Base-by-base conservation (phyloP, 176 grass and related monocot species). In the Carex scoparia region DNA sequence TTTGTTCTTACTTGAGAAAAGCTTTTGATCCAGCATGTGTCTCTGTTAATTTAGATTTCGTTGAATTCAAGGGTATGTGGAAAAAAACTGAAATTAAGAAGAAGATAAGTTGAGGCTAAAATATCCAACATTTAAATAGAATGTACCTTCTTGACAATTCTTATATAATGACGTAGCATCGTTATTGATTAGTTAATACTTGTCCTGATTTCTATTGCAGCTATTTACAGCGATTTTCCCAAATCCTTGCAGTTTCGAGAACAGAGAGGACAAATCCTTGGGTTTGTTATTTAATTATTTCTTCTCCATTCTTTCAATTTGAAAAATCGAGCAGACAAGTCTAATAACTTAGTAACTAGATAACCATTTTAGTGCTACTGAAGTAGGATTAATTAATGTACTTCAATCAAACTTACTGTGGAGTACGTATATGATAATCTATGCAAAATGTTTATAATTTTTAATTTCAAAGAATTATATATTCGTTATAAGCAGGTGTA, bases 181-280 rank as follows among this genome's bases (percentile, higher is more conserved):
- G 64, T 14, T 66, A 11, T 11, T 1, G 10, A 65, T 65, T 65
- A 7, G 5, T 19, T 18, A n/a, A 56, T 79, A 57, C 3, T 40
- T 72, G 38, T 30, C 51, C 57, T n/a, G 61, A 84, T 67, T 81
- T 81, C 7, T 40, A 46, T 32, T 92, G 80, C 73, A 98, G 95
- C 86, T 79, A 81, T 74, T 91, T 81, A 95, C 91, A 74, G 93
- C 91, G 60, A 90, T 95, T 68, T 98, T 98, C 33, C 95, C 95
- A 61, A 9, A 1, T 2, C 68, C 91, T 9, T 98, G 88, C 84
- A 87, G 57, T 83, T 92, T 85, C 63, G 67, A 76, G 10, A 76
- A 92, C 71, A 18, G 49, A 80, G 82, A 89, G 0, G 95, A 95
- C 49, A 88, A 89, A 85, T 98, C 88, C 60, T 86, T 95, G 82